Evolutionary conservation across 768 basidiomycete species (phyloP), one percentile per base, ranked within the genome.

Genomic region (Pleurotus cornucopiae): DNA sequence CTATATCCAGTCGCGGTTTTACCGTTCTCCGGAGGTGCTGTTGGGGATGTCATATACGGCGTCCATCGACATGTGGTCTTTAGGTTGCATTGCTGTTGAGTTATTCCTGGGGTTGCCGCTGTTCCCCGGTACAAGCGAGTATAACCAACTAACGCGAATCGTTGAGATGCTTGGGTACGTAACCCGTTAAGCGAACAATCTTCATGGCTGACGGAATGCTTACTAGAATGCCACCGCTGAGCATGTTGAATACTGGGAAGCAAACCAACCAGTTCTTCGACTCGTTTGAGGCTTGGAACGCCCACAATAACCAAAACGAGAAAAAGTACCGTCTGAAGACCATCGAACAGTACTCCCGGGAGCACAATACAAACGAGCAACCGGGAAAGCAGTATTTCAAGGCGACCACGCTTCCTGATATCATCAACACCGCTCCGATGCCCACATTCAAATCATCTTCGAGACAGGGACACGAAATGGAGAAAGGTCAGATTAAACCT

Each of bases 371-470:
- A 13, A 88, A 94, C 60, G 97, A 99, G 67, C 97, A 98, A 67
- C 95, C 95, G 0, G 95, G 94, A 63, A 99, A 99, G 71, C 96
- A 98, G 70, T 99, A 98, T 69, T 98, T 99, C 81, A 91, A 94
- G 69, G 93, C 94, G 14, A 91, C 84, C 23, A 88, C 91, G 16
- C 73, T 99, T 40, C 94, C 92, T 1, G 97, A 99, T 59, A 96
- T 99, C 63, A 89, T 99, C 70, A 94, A 94, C 68, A 89, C 88
- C 43, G 94, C 97, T 44, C 93, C 95, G n/a, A 88, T 96, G 80
- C 88, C 91, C 7, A 80, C 82, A 14, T 86, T 85, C 65, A 96
- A 95, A 68, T 84, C 60, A 2, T 60, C 82, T 14, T 78, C 87
- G 59, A 78, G 89, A 64, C 85, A 85, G 71, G 73, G 80, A 53